Percentiles rank a stretch among this genome's conserved stretches.
phyloP scores from a whole-genome alignment of 352 stramenopile genomes.

The Globisporangium ultimum region DNA sequence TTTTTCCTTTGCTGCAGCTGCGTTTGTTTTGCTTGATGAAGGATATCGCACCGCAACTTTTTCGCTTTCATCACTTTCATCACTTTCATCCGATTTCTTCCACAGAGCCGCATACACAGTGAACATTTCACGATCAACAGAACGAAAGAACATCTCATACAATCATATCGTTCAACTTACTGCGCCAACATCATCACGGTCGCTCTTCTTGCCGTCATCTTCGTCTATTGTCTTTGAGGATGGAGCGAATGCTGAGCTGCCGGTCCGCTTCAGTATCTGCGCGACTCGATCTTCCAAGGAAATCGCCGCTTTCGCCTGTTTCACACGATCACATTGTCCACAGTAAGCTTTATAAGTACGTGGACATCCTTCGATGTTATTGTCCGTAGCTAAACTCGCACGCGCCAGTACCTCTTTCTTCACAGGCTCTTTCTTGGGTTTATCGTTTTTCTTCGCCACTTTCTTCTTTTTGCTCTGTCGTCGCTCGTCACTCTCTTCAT shows the following conservation, averaged over 20 bases:
- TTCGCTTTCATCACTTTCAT: slow-evolving; percentile 2
- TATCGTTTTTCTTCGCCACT: slow-evolving; percentile 27
- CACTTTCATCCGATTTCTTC: slow-evolving; percentile 7
- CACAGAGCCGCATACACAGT: background rate
- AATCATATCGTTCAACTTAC: background rate
- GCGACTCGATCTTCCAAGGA: slow-evolving; percentile 74
- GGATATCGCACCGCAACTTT: background rate
- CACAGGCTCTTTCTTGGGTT: slow-evolving; percentile 21
- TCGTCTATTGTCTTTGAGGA: slow-evolving; percentile 15
- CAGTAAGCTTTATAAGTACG: background rate
- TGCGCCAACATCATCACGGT: slow-evolving; percentile 14
- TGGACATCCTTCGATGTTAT: background rate
- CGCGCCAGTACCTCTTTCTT: slow-evolving; percentile 25
- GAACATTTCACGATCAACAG: background rate
- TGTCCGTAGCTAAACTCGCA: background rate
- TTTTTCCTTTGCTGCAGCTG: slow-evolving; percentile 7
- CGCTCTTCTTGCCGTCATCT: slow-evolving; percentile 19
- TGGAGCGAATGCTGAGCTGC: slow-evolving; percentile 38
- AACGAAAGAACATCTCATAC: background rate
- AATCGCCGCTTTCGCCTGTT: slow-evolving; percentile 23
- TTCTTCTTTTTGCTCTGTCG: slow-evolving; percentile 9
- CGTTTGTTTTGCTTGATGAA: background rate
- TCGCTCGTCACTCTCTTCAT: slow-evolving; percentile 19
- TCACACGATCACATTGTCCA: background rate
- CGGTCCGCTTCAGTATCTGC: slow-evolving; percentile 74